A percentile compares a stretch with the other conserved stretches of the same genome.
Evolutionary conservation across 1,284 basidiomycete genomes (phyloP).

Genomic region (Cerioporus squamosus): DNA sequence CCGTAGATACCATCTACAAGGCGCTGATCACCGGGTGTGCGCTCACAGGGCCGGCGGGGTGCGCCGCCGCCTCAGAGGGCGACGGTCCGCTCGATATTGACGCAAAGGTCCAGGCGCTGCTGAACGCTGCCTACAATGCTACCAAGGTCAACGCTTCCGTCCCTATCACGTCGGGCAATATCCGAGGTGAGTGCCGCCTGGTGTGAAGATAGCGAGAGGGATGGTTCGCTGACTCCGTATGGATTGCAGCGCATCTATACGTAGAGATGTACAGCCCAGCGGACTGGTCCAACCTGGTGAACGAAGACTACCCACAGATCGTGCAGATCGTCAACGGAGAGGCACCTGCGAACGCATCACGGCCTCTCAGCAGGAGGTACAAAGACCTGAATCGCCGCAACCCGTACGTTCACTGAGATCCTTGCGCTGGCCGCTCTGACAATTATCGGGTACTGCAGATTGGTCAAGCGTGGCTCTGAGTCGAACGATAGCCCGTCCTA

Average conservation of each 20-base stretch:
- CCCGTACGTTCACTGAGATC: background rate
- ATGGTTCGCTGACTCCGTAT: background rate
- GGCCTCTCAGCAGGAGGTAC: background rate
- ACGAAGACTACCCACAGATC: background rate
- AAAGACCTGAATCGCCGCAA: background rate
- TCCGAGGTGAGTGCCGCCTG: background rate
- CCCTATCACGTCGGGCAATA: background rate
- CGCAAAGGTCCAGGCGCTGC: background rate
- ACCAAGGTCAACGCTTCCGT: background rate
- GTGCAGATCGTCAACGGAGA: background rate
- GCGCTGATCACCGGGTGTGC: background rate
- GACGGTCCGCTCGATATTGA: background rate
- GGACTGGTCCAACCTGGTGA: background rate
- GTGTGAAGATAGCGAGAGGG: background rate
- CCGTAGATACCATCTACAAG: background rate
- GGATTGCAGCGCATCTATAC: background rate
- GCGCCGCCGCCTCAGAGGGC: conserved; percentile 1
- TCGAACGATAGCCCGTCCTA: conserved; percentile 9
- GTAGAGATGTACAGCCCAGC: conserved; percentile 1
- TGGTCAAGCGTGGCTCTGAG: background rate
- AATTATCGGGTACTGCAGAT: background rate
- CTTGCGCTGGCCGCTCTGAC: background rate
- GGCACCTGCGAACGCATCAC: background rate
- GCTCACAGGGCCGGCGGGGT: background rate
- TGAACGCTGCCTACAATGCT: background rate